A percentile compares a stretch with the other conserved stretches of the same genome.
Evolutionary conservation across 2,329 filamentous ascomycete genomes (phyloP).

Genomic region (Fragosphaeria purpurea): DNA sequence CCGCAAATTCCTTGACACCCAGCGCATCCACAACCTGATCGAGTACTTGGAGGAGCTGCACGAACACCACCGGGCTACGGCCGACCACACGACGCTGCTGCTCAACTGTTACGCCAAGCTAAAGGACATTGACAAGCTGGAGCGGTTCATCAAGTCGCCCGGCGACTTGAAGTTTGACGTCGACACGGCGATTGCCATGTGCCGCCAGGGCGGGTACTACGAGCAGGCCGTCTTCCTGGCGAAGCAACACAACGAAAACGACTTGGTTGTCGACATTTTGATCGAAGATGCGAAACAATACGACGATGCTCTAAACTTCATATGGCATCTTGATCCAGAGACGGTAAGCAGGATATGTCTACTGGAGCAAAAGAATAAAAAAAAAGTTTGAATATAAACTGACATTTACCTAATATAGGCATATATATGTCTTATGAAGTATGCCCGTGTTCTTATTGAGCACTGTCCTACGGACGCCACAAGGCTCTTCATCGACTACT

Average conservation of each 20-base stretch:
- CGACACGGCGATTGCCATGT: conserved; percentile 96
- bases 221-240: conserved; percentile 95
- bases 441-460: conserved; percentile 80
- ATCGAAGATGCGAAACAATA: conserved; percentile 94
- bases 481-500: conserved; percentile 86
- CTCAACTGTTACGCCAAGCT: conserved; percentile 97
- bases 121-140: conserved; percentile 92
- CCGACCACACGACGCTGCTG: conserved; percentile 88
- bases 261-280: conserved; percentile 87
- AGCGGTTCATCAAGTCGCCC: conserved; percentile 92
- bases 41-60: conserved; percentile 95
- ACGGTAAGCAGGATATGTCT: conserved; percentile 41
- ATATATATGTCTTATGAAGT: conserved; percentile 87
- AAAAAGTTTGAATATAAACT: too few relatives aligned
- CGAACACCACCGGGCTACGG: conserved; percentile 83
- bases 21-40: conserved; percentile 94
- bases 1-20: conserved; percentile 90
- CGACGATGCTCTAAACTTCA: conserved; percentile 77
- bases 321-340: conserved; percentile 76
- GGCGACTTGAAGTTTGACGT: conserved; percentile 93
- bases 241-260: conserved; percentile 85
- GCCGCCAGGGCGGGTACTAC: conserved; percentile 90
- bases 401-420: conserved; percentile 44
- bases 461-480: conserved; percentile 77
- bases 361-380: too few relatives aligned